phyloP scores from a whole-genome alignment of 2,329 filamentous ascomycete species.

The Fusarium continuum region DNA sequence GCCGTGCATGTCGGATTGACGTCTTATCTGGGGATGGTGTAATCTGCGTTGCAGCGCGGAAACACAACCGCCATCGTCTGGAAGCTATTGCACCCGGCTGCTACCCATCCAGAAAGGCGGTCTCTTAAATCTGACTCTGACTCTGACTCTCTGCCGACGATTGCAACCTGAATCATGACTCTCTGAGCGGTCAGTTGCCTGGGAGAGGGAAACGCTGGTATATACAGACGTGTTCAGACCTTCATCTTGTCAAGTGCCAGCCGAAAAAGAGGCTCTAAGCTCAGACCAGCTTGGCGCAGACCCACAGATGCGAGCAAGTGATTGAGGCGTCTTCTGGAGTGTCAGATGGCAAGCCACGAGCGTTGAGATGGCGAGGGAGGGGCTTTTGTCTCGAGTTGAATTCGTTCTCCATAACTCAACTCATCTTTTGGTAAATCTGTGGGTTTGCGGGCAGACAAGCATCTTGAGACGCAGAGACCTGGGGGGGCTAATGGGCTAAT shows the following conservation, averaged over 20 bases:
- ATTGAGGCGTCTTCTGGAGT: slow-evolving; percentile 15
- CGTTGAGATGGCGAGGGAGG: slow-evolving; percentile 31
- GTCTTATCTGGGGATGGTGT: slow-evolving; percentile 29
- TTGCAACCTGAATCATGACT: slow-evolving; percentile 11
- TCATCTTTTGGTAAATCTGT: background rate
- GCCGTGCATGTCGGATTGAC: slow-evolving; percentile 15
- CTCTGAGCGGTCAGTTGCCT: background rate
- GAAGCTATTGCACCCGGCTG: slow-evolving; percentile 1
- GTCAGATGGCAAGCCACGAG: slow-evolving; percentile 33
- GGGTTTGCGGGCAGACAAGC: background rate
- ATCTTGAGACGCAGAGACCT: slow-evolving; percentile 36
- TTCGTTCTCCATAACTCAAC: slow-evolving; percentile 7
- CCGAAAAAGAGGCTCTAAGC: background rate
- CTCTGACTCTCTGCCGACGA: background rate
- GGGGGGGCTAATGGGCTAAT: background rate
- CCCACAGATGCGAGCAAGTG: slow-evolving; percentile 18
- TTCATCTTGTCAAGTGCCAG: slow-evolving; percentile 28
- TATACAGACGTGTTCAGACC: slow-evolving; percentile 13
- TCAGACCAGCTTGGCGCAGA: background rate
- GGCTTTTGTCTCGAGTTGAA: slow-evolving; percentile 7
- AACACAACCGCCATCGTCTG: slow-evolving; percentile 33
- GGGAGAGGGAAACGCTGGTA: background rate
- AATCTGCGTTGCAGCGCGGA: slow-evolving; percentile 14
- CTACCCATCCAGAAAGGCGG: slow-evolving; percentile 2
- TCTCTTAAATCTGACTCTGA: too few relatives aligned